These are phyloP conservation scores for Aspergillus olivimuriae DNA, from an alignment of 495 filamentous ascomycete species.

Conservation along the genomic window DNA sequence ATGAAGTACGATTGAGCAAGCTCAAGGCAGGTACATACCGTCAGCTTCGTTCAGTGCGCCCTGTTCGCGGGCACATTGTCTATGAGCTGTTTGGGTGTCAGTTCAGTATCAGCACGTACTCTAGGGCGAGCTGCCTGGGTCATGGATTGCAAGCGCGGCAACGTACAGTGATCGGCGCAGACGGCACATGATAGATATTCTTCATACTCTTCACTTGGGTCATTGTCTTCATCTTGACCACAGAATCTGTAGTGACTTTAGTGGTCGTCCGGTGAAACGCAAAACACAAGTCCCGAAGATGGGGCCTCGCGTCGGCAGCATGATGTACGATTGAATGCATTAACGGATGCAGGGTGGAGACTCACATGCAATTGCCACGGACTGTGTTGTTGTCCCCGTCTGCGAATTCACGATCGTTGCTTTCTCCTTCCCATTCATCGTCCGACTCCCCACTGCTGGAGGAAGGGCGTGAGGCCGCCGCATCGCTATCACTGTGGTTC, in stretches of 20 bases:
- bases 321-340: no score
- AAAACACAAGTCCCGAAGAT: no score
- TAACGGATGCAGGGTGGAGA: no score
- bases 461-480: slow-evolving; percentile 44
- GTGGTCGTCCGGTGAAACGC: no score
- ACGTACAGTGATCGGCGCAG: slow-evolving; percentile 88
- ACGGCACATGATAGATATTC: slow-evolving; percentile 70
- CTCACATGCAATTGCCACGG: slow-evolving; percentile 62
- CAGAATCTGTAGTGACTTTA: slow-evolving; percentile 54
- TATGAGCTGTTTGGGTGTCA: slow-evolving; percentile 61
- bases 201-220: slow-evolving; percentile 84
- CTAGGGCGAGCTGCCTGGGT: no score
- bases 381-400: slow-evolving; percentile 58
- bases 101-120: no score
- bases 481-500: slow-evolving; percentile 33
- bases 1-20: background rate
- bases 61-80: slow-evolving; percentile 83
- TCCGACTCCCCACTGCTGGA: slow-evolving; percentile 62
- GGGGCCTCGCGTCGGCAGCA: no score
- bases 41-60: slow-evolving; percentile 63
- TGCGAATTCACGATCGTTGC: slow-evolving; percentile 56
- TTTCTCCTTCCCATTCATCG: slow-evolving; percentile 60
- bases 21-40: slow-evolving; percentile 43
- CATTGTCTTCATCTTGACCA: slow-evolving; percentile 74
- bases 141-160: slow-evolving; percentile 20